These are phyloP conservation scores for Hypoxylon trugodes DNA, from an alignment of 495 filamentous ascomycete species.

Conservation along the genomic window DNA sequence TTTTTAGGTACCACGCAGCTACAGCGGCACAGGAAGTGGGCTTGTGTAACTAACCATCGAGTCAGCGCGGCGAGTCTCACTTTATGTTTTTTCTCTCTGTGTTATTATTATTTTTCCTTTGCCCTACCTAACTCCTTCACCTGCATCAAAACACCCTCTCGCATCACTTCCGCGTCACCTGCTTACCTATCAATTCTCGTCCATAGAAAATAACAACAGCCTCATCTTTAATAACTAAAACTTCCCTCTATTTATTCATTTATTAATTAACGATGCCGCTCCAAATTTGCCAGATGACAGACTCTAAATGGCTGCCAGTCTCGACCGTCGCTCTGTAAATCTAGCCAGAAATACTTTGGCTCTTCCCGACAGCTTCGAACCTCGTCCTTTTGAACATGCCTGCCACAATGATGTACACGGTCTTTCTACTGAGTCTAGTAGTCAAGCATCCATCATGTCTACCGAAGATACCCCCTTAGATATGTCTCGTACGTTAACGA, in stretches of 20 bases:
- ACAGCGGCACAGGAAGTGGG: background rate
- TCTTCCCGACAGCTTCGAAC: constrained; percentile 21
- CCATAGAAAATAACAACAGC: constrained; percentile 26
- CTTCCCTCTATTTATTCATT: constrained; percentile 1
- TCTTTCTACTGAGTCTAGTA: constrained; percentile 25
- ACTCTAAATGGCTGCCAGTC: constrained; percentile 35
- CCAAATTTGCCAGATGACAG: constrained; percentile 22
- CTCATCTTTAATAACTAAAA: constrained; percentile 5
- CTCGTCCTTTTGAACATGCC: constrained; percentile 22
- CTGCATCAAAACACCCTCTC: constrained; percentile 33
- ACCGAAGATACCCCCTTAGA: constrained; percentile 39
- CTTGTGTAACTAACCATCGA: background rate
- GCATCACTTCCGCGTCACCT: constrained; percentile 40
- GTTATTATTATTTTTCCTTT: constrained; percentile 22
- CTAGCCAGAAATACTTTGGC: constrained; percentile 23
- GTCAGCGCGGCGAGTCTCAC: background rate
- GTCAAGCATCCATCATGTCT: constrained; percentile 40
- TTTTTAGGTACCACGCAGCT: background rate
- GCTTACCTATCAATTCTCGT: constrained; percentile 28
- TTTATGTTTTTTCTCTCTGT: constrained; percentile 30
- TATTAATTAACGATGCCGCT: constrained; percentile 26
- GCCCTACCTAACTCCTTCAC: constrained; percentile 5
- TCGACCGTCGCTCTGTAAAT: constrained; percentile 31
- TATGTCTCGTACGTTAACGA: constrained; percentile 33
- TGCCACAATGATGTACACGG: constrained; percentile 38